phyloP scores from a whole-genome alignment of 768 basidiomycete species.

The Thelephora aurantiotincta region DNA sequence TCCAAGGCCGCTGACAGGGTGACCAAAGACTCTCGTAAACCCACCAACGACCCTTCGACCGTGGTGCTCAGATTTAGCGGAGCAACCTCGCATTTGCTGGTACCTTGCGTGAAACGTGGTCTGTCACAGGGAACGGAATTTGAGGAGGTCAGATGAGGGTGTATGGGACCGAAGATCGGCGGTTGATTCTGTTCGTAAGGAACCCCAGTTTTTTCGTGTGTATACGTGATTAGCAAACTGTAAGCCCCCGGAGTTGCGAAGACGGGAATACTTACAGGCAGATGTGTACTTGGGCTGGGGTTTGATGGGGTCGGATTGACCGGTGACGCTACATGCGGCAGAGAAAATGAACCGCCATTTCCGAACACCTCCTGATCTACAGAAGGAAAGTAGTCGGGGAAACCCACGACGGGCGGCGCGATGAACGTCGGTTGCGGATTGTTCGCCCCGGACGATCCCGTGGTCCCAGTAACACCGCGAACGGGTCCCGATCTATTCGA shows the following conservation, averaged over 20 bases:
- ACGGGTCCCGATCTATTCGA: no score
- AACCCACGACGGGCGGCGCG: no score
- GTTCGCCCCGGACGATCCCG: no score
- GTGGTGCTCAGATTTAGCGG: constrained; percentile 50
- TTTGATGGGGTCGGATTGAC: no score
- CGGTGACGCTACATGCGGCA: not conserved
- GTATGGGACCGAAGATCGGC: constrained; percentile 4
- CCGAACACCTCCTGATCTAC: constrained; percentile 9
- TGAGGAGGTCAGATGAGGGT: constrained; percentile 3
- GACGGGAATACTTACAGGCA: no score
- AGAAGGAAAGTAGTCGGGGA: constrained; percentile 18
- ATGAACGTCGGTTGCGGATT: no score
- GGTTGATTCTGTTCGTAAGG: constrained; percentile 7
- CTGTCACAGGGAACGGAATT: constrained; percentile 2
- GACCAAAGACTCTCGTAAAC: constrained; percentile 46
- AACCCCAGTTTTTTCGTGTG: not conserved
- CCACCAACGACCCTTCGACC: constrained; percentile 44
- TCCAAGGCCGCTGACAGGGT: constrained; percentile 46
- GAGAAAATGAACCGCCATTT: not conserved
- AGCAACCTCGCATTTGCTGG: constrained; percentile 24
- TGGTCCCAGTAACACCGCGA: no score
- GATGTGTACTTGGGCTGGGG: no score
- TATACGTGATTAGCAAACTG: no score
- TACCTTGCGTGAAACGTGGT: constrained; percentile 6
- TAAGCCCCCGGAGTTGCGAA: no score